Evolutionary conservation across 2,329 filamentous ascomycete genomes (phyloP).

Genomic region (Colletotrichum trifolii): DNA sequence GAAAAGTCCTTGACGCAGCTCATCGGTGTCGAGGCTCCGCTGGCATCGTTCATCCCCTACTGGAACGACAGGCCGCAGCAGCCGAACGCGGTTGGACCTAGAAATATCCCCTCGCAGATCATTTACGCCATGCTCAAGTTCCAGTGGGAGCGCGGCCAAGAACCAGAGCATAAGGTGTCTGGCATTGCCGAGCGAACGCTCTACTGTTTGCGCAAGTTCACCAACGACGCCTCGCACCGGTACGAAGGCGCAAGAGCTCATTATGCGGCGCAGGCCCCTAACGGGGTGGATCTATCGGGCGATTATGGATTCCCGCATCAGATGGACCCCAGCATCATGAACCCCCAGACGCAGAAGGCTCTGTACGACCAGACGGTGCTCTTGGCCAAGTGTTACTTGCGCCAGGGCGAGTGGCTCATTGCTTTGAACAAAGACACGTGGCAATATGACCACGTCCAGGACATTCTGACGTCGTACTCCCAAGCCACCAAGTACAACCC

Average conservation of each 20-base stretch:
- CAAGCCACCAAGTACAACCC: slow-evolving; percentile 95
- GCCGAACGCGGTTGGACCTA: slow-evolving; percentile 47
- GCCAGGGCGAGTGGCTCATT: slow-evolving; percentile 96
- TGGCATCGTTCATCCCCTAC: slow-evolving; percentile 70
- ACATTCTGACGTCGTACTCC: slow-evolving; percentile 90
- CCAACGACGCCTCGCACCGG: slow-evolving; percentile 66
- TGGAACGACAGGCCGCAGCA: slow-evolving; percentile 58
- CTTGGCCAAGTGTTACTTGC: slow-evolving; percentile 93
- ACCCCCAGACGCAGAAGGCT: slow-evolving; percentile 62
- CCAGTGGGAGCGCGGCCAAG: slow-evolving; percentile 88
- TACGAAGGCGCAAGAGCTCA: slow-evolving; percentile 65
- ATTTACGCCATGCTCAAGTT: slow-evolving; percentile 98
- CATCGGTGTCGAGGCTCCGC: slow-evolving; percentile 76
- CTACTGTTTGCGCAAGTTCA: slow-evolving; percentile 70
- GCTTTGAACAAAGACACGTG: slow-evolving; percentile 87
- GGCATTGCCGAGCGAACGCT: slow-evolving; percentile 65
- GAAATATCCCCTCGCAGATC: slow-evolving; percentile 76
- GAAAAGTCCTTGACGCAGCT: slow-evolving; percentile 94
- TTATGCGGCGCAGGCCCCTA: slow-evolving; percentile 57
- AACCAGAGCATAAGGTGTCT: slow-evolving; percentile 54
- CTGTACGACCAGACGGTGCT: slow-evolving; percentile 74
- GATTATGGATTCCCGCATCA: slow-evolving; percentile 64
- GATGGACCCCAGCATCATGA: slow-evolving; percentile 57
- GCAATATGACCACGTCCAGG: slow-evolving; percentile 86
- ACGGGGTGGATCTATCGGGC: slow-evolving; percentile 55